phyloP scores from a whole-genome alignment of 257 asterid genomes.

The Marsdenia floribunda region DNA sequence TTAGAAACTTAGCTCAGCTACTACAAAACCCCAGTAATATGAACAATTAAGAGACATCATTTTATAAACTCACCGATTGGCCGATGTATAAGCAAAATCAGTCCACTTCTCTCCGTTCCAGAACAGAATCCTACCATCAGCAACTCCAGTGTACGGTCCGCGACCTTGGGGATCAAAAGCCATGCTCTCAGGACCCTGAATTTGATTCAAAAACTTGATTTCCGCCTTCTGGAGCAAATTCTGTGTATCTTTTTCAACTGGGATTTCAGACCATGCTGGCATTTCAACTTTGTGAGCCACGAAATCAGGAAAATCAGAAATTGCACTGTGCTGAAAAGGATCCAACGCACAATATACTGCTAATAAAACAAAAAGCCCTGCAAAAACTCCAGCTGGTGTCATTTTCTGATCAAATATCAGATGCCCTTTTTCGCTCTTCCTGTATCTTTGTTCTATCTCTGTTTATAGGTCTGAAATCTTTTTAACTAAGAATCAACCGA shows the following conservation, averaged over 20 bases:
- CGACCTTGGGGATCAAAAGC: slow-evolving; percentile 79
- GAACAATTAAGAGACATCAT: not conserved
- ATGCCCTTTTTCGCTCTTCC: not conserved
- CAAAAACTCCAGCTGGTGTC: slow-evolving; percentile 37
- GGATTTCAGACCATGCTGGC: slow-evolving; percentile 71
- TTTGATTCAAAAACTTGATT: slow-evolving; percentile 63
- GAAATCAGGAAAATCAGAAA: slow-evolving; percentile 62
- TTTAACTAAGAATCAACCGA: not conserved
- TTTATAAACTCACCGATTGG: slow-evolving; percentile 54
- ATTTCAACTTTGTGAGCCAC: slow-evolving; percentile 51
- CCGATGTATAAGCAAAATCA: slow-evolving; percentile 84
- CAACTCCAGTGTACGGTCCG: slow-evolving; percentile 91
- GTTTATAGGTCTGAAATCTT: not conserved
- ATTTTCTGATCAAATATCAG: slow-evolving; percentile 17
- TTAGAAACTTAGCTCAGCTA: not conserved
- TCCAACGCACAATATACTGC: slow-evolving; percentile 87
- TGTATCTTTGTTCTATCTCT: not conserved
- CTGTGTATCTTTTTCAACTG: slow-evolving; percentile 46
- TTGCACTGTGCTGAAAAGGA: slow-evolving; percentile 68
- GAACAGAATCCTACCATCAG: slow-evolving; percentile 81
- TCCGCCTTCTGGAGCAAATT: slow-evolving; percentile 80
- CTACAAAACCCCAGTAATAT: not conserved
- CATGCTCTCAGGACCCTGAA: slow-evolving; percentile 91
- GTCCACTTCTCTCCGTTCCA: slow-evolving; percentile 80
- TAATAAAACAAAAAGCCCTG: slow-evolving; percentile 42